Evolutionary conservation across 2,329 filamentous ascomycete genomes (phyloP).

Genomic region (Colletotrichum sp.): DNA sequence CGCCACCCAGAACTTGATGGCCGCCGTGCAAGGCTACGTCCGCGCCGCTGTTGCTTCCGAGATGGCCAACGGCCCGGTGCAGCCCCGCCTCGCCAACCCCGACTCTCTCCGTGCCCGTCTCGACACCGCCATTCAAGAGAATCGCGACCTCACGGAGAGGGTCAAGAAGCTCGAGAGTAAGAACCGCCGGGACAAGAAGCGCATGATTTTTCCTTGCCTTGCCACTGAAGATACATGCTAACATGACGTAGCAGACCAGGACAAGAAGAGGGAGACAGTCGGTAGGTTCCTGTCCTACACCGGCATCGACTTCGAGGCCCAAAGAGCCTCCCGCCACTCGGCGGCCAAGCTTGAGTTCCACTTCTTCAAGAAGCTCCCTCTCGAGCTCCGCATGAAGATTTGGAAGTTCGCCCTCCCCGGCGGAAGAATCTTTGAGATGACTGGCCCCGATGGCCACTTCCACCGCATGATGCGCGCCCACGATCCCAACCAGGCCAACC

Average conservation of each 20-base stretch:
- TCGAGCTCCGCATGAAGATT: conserved; percentile 21
- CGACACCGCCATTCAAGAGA: conserved; percentile 3
- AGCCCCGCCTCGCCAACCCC: neutral
- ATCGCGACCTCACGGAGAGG: neutral
- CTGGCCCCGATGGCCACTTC: conserved; percentile 2
- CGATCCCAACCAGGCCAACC: neutral
- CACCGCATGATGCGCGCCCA: conserved; percentile 4
- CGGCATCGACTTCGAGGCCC: neutral
- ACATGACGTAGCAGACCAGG: neutral
- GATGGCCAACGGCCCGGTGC: neutral
- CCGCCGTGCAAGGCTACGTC: conserved; percentile 7
- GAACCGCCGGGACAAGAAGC: neutral
- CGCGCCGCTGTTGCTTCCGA: conserved; percentile 1
- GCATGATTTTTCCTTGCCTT: neutral
- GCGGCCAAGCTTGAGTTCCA: conserved; percentile 1
- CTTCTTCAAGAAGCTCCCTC: conserved; percentile 9
- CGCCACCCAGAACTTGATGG: neutral
- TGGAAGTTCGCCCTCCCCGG: conserved; percentile 20
- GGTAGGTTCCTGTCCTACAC: neutral
- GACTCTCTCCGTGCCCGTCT: neutral
- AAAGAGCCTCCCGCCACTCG: neutral
- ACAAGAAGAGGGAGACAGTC: neutral
- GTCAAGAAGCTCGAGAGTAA: conserved; percentile 16
- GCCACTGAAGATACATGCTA: neutral
- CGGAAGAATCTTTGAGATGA: conserved; percentile 15